Base-by-base conservation (phyloP, 179 eudicot genomes). In the Nepenthes alata region DNA sequence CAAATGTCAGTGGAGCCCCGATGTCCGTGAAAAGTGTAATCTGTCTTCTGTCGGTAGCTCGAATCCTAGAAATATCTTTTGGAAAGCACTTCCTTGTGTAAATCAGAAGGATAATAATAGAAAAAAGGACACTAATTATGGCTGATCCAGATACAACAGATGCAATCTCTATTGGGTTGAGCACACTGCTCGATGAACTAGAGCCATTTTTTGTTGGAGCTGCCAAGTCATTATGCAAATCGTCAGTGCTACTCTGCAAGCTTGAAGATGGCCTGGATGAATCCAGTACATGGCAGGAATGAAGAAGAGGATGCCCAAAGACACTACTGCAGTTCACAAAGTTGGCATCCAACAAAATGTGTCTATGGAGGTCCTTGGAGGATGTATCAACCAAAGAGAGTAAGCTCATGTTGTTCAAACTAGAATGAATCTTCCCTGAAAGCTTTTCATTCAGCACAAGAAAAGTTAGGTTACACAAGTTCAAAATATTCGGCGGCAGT, bases 1-100 rank as follows among this genome's bases (percentile, higher is more conserved):
- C 83, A 65, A 60, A 86, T 12, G 86, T 83, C 64, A 86, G 41
- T 5, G 75, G 78, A n/a, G 75, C 77, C 13, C 88, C 93, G 48
- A 86, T 81, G 71, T 81, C 75, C 0, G 62, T 66, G 73, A 83
- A 86, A 14, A 76, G 74, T 36, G 65, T 77, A 35, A 83, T 70
- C 62, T 79, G 78, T 66, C 67, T 69, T 67, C 72, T 70, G 57
- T 69, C 77, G 48, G 74, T 60, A 15, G 72, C 81, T 65, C 69
- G 81, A 59, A 76, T 66, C 70, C 75, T 71, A 12, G 79, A 75
- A 56, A 66, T 53, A 11, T 66, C 79, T 55, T 72, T 62, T 8
- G 75, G 73, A 44, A 68, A 73, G 36, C 75, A 66, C 62, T 71
- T 78, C 61, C 81, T 74, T 8, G 69, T 63, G 66, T 65, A 80